Base-by-base conservation (phyloP, 441 rosid species). In the Daphne laureola region DNA sequence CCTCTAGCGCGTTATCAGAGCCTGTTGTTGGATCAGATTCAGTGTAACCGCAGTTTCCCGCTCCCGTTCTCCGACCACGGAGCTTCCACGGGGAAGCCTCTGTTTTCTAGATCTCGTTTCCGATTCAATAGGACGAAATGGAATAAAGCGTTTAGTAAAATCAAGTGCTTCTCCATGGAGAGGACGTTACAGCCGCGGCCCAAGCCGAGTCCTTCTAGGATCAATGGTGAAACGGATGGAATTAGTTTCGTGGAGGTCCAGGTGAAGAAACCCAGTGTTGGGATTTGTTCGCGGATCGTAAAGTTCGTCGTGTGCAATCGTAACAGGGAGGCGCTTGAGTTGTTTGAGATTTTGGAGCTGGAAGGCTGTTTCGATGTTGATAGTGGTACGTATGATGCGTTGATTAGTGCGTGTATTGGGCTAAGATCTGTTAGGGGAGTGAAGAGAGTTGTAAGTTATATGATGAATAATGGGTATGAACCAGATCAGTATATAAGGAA, bases 201-300 rank as follows among this genome's bases (percentile, higher is more conserved):
- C 16, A 78, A 67, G 64, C 84, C 61, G 4, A 85, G 65, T 46
- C 79, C 76, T 36, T 43, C 59, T 35, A 77, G 46, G 63, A 31
- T 59, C 35, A 17, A 42, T 44, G 70, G 53, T 14, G 73, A 59
- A 17, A 42, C 51, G 49, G 64, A 73, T 54, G 57, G 42, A 54
- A 17, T 23, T 18, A 44, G 44, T 17, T 35, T 60, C 17, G 57
- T 35, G 21, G 77, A 69, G 55, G 54, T 69, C 31, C 78, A 44
- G 63, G 43, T 67, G 13, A 70, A 57, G 23, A 81, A 64, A 70
- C 70, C 89, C 38, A 68, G 72, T 54, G 62, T 63, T 0, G 62
- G 80, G 58, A 17, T 88, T 13, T 86, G 96, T 69, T 70, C 90
- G 69, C 94, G 86, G 82, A 77, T 92, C 35, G 88, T 86, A 58